phyloP scores from a whole-genome alignment of 164 flowering plant species.

The Houttuynia cordata region DNA sequence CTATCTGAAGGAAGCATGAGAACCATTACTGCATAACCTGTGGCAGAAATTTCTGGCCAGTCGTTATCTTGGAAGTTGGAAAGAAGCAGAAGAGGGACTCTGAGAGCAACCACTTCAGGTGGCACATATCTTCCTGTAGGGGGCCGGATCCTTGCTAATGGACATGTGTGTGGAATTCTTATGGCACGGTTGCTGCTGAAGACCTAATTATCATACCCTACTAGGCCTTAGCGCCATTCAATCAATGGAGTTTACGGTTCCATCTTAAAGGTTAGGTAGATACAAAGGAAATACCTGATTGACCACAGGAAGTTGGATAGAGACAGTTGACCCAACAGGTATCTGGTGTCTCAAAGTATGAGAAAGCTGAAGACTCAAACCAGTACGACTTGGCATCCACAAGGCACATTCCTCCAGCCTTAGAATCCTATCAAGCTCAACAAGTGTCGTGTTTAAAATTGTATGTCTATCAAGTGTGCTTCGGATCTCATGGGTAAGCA shows the following conservation, averaged over 20 bases:
- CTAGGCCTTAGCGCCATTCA: background rate
- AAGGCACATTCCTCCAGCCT: conserved; percentile 61
- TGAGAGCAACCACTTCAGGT: conserved; percentile 69
- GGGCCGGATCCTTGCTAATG: conserved; percentile 41
- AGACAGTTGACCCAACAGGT: conserved; percentile 37
- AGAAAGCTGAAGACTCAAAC: conserved; percentile 38
- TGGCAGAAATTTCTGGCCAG: conserved; percentile 55
- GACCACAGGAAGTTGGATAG: conserved; percentile 44
- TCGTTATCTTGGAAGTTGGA: conserved; percentile 56
- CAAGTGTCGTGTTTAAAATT: conserved; percentile 64
- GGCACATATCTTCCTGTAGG: conserved; percentile 37
- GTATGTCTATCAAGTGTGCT: conserved; percentile 66
- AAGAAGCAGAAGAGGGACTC: conserved; percentile 61
- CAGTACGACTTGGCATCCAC: conserved; percentile 63
- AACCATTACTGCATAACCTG: conserved; percentile 64
- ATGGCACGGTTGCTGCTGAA: conserved; percentile 44
- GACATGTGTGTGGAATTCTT: conserved; percentile 45
- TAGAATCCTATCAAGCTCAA: conserved; percentile 57
- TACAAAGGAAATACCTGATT: conserved; percentile 23
- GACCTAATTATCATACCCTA: conserved; percentile 16
- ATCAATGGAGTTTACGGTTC: background rate
- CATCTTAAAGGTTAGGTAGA: background rate
- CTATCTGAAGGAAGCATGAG: conserved; percentile 50
- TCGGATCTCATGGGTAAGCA: conserved; percentile 80
- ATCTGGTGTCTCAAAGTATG: conserved; percentile 41